These are phyloP conservation scores for Handroanthus guayacan DNA, from an alignment of 257 asterid genomes.

Conservation along the genomic window DNA sequence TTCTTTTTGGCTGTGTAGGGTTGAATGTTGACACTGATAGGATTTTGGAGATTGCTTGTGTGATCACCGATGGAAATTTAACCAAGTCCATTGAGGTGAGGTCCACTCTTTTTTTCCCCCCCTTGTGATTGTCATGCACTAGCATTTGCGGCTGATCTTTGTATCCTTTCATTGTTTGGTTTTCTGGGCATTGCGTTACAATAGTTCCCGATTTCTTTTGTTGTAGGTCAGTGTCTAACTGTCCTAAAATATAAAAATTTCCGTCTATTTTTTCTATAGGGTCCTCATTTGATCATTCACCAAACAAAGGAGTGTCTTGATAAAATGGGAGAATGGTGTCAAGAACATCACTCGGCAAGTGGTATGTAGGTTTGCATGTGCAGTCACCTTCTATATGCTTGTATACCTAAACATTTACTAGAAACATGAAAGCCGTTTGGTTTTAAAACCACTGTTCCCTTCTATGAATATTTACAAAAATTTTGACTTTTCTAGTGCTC, in stretches of 20 bases:
- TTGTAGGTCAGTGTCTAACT: slow-evolving; percentile 5
- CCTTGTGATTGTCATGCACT: background rate
- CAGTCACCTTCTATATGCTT: slow-evolving; percentile 19
- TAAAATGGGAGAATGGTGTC: slow-evolving; percentile 79
- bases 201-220: background rate
- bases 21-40: slow-evolving; percentile 59
- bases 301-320: slow-evolving; percentile 65
- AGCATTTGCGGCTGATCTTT: slow-evolving; percentile 18
- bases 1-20: slow-evolving; percentile 46
- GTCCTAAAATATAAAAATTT: slow-evolving; percentile 2
- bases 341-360: slow-evolving; percentile 66
- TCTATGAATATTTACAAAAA: background rate
- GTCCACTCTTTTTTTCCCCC: background rate
- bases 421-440: background rate
- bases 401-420: background rate
- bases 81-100: slow-evolving; percentile 62
- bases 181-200: slow-evolving; percentile 8
- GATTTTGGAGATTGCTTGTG: slow-evolving; percentile 78
- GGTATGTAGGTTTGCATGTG: slow-evolving; percentile 51
- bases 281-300: slow-evolving; percentile 70
- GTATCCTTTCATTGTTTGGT: background rate
- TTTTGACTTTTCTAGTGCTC: background rate
- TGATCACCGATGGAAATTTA: slow-evolving; percentile 66
- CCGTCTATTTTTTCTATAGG: slow-evolving; percentile 40
- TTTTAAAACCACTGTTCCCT: background rate